Base-by-base conservation (phyloP, 352 stramenopile species). In the Globisporangium paroecandrum region DNA sequence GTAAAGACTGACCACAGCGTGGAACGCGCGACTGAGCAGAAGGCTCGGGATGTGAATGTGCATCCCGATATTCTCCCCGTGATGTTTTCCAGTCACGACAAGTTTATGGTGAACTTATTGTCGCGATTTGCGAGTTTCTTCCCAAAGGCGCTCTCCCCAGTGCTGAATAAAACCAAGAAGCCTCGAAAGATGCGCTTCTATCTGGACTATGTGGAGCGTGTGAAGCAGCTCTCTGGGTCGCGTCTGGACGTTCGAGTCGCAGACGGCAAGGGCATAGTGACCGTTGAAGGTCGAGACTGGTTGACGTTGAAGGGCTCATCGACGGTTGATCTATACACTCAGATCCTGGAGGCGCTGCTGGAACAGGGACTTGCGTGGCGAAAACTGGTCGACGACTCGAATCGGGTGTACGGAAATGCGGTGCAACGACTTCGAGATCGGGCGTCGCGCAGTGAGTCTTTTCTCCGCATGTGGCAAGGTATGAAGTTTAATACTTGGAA, bases 151-250 rank as follows among this genome's bases (percentile, higher is more conserved):
- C 65, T 93, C 43, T 65, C 69, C n/a, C 78, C 85, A 9, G 70
- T 93, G 4, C 68, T 72, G 12, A 89, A 93, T 59, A 73, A 82
- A 38, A 90, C 80, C 20, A 91, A 85, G 62, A 91, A 90, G 38
- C 71, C 81, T 15, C 77, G 85, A 3, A 93, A 90, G 56, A 79
- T 90, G 70, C 81, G 77, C 24, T 93, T 82, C 58, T 93, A 90
- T 53, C 62, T 91, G 0, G 81, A 90, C 47, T 90, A 90, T 43
- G 70, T 77, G 13, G 65, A 89, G 63, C 75, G 82, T 5, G 82
- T 86, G 24, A 69, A 87, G 55, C 61, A 77, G 0, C 59, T 81
- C 7, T 85, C 74, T 25, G 71, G 80, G 25, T 47, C 55, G 2
- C 68, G 77, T 15, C 68, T 87, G 10, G 79, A 80, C 46, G 66